phyloP scores from a whole-genome alignment of 106 monocot genomes.

The Apostasia shenzhenica region DNA sequence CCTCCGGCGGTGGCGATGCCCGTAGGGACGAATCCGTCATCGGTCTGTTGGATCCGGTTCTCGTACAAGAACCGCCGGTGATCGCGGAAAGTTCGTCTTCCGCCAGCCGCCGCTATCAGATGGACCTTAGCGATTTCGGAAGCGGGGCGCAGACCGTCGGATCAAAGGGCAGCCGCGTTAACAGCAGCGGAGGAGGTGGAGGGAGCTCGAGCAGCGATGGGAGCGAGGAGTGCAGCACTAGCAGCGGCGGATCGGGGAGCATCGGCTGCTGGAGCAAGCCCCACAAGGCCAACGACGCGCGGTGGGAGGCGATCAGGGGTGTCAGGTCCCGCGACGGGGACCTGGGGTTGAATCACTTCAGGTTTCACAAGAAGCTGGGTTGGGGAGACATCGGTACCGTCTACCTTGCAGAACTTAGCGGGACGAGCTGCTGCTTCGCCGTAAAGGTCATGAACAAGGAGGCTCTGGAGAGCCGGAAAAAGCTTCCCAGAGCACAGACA shows the following conservation, averaged over 20 bases:
- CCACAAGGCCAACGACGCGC: conserved; percentile 22
- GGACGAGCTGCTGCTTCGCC: conserved; percentile 14
- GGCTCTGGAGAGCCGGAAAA: conserved; percentile 14
- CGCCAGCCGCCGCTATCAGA: conserved; percentile 5
- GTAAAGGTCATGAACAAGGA: conserved; percentile 28
- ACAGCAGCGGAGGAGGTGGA: background rate
- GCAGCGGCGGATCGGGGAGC: background rate
- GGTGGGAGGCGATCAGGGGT: conserved; percentile 23
- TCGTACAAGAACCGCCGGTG: background rate
- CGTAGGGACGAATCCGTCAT: background rate
- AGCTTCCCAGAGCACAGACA: conserved; percentile 19
- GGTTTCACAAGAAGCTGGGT: conserved; percentile 21
- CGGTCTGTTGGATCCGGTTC: background rate
- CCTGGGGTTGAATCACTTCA: conserved; percentile 18
- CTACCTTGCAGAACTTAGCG: conserved; percentile 21
- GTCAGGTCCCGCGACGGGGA: conserved; percentile 8
- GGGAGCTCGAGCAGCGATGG: conserved; percentile 11
- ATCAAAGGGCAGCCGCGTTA: conserved; percentile 4
- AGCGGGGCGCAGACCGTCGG: conserved; percentile 1
- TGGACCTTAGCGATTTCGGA: background rate
- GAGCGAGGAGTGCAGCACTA: conserved; percentile 5
- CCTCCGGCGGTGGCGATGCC: background rate
- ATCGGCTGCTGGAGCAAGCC: conserved; percentile 14
- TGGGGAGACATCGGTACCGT: conserved; percentile 28
- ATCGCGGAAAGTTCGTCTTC: background rate